phyloP scores from a whole-genome alignment of 1,139 yeast species.

The Geotrichum klebahnii region DNA sequence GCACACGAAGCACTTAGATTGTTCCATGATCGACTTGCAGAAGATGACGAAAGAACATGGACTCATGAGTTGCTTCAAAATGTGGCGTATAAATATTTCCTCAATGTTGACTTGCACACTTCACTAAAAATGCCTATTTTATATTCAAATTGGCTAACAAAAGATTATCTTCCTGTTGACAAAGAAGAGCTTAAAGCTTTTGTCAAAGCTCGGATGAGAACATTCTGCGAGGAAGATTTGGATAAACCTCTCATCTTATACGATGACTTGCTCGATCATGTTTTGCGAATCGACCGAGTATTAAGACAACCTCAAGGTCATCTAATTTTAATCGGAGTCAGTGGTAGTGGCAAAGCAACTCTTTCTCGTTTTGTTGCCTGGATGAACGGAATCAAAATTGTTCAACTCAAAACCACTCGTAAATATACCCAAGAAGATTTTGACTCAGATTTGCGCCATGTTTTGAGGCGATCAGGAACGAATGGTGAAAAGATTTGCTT shows the following conservation, averaged over 20 bases:
- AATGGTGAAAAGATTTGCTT: slow-evolving; percentile 66
- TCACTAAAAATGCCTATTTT: slow-evolving; percentile 52
- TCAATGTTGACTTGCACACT: slow-evolving; percentile 42
- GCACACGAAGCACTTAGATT: slow-evolving; percentile 76
- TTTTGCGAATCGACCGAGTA: slow-evolving; percentile 76
- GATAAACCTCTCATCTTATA: slow-evolving; percentile 61
- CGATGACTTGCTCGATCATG: slow-evolving; percentile 70
- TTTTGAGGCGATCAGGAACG: slow-evolving; percentile 50
- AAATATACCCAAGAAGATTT: slow-evolving; percentile 60
- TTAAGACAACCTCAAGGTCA: slow-evolving; percentile 87
- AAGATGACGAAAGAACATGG: slow-evolving; percentile 49
- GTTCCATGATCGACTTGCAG: slow-evolving; percentile 67
- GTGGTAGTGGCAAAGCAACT: slow-evolving; percentile 79
- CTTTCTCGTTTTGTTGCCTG: slow-evolving; percentile 80
- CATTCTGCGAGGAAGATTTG: slow-evolving; percentile 67
- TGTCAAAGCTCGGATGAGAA: slow-evolving; percentile 59
- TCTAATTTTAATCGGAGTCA: slow-evolving; percentile 78
- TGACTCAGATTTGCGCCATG: slow-evolving; percentile 56
- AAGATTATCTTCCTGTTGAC: slow-evolving; percentile 57
- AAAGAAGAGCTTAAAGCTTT: slow-evolving; percentile 51
- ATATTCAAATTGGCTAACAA: slow-evolving; percentile 71
- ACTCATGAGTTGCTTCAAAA: slow-evolving; percentile 46
- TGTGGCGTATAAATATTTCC: slow-evolving; percentile 46
- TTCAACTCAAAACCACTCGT: slow-evolving; percentile 56
- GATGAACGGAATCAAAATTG: slow-evolving; percentile 72